Conservation (phyloP, 768 basidiomycete genomes). For the Leccinum aurantiacum region DNA sequence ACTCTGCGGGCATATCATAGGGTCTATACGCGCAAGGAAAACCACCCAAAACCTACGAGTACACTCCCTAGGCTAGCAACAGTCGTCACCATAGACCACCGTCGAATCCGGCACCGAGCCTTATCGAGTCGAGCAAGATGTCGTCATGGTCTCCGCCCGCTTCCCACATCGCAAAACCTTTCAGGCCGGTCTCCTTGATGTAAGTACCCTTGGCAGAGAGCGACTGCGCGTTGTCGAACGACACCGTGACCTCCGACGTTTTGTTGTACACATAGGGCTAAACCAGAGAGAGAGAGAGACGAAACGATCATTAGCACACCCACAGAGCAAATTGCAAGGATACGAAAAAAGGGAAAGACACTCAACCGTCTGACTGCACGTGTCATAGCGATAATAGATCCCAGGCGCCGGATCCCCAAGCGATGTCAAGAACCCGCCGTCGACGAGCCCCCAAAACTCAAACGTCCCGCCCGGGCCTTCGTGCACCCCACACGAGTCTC, state of each 20-base stretch:
- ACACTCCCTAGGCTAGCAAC: background rate
- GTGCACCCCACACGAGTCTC: slow-evolving; percentile 55
- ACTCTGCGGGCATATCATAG: background rate
- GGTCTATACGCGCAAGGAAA: background rate
- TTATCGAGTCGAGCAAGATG: slow-evolving; percentile 58
- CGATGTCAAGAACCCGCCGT: slow-evolving; percentile 50
- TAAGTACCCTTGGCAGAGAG: slow-evolving; percentile 60
- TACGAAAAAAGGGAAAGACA: slow-evolving; percentile 5
- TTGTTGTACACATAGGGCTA: slow-evolving; percentile 68
- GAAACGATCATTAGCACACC: background rate
- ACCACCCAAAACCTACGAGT: background rate
- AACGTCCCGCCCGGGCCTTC: slow-evolving; percentile 52
- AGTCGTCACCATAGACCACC: background rate
- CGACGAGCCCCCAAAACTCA: slow-evolving; percentile 61
- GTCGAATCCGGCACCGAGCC: background rate
- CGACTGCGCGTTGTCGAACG: slow-evolving; percentile 60
- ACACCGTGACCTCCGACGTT: slow-evolving; percentile 51
- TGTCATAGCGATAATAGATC: slow-evolving; percentile 53
- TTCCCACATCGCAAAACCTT: slow-evolving; percentile 72
- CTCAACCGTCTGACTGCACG: slow-evolving; percentile 68
- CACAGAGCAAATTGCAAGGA: background rate
- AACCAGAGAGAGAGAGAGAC: background rate
- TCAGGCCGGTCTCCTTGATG: slow-evolving; percentile 49
- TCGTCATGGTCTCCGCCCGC: slow-evolving; percentile 62
- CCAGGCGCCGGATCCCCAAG: slow-evolving; percentile 35